phyloP scores from a whole-genome alignment of 306 rosid genomes.

The Geum urbanum region DNA sequence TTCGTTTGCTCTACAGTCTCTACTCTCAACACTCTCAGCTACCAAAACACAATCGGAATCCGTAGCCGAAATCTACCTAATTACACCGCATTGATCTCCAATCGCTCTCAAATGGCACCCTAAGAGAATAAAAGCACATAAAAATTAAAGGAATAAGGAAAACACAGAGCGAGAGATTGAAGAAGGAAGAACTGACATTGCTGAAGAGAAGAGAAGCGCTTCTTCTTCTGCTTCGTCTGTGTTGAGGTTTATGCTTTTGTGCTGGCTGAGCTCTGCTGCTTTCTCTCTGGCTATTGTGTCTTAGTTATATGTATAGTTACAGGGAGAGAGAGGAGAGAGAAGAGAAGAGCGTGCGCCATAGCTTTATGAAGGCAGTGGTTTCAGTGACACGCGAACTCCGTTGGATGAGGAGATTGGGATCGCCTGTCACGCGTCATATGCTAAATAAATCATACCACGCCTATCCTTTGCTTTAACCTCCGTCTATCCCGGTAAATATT shows the following conservation, averaged over 20 bases:
- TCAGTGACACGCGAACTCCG: constrained; percentile 75
- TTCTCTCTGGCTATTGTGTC: background rate
- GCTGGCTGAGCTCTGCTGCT: background rate
- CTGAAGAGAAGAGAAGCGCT: constrained; percentile 24
- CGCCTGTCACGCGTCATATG: constrained; percentile 49
- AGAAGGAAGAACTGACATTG: constrained; percentile 49
- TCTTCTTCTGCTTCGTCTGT: constrained; percentile 14
- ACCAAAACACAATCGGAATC: constrained; percentile 18
- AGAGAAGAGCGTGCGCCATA: constrained; percentile 13
- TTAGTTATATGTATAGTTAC: background rate
- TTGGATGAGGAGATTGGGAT: constrained; percentile 37
- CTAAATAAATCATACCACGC: background rate
- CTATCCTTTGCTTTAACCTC: too few relatives aligned
- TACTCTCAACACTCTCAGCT: constrained; percentile 13
- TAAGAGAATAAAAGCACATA: background rate
- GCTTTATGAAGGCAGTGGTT: constrained; percentile 41
- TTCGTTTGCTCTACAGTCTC: constrained; percentile 12
- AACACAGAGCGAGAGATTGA: constrained; percentile 12
- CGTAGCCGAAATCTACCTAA: constrained; percentile 26
- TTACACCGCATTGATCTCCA: constrained; percentile 16
- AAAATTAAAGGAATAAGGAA: background rate
- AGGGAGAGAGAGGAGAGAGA: too few relatives aligned
- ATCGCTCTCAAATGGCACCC: background rate
- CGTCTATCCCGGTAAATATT: too few relatives aligned
- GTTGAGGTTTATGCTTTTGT: background rate